Evolutionary conservation across 257 asterid species (phyloP).

Genomic region (Solanum etuberosum): DNA sequence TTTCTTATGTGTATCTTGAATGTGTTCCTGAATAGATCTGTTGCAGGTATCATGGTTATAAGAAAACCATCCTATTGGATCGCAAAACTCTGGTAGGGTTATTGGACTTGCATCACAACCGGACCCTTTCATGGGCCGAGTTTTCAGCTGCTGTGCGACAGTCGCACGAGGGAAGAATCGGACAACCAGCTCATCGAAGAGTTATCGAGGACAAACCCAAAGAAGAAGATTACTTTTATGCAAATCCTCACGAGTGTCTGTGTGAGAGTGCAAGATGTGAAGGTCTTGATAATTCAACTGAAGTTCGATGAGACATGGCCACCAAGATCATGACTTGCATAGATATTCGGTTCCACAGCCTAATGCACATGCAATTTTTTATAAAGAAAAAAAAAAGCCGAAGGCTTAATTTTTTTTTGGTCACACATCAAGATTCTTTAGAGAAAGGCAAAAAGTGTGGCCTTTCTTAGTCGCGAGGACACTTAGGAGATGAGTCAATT

Average conservation of each 20-base stretch:
- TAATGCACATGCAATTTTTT: neutral
- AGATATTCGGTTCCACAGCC: neutral
- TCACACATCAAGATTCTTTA: conserved; percentile 13
- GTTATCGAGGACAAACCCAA: conserved; percentile 58
- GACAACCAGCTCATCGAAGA: conserved; percentile 52
- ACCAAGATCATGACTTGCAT: neutral
- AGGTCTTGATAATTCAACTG: conserved; percentile 29
- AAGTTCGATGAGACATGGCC: conserved; percentile 7
- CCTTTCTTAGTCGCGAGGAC: neutral
- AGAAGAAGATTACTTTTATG: conserved; percentile 82
- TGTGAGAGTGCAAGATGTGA: conserved; percentile 37
- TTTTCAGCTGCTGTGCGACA: conserved; percentile 42
- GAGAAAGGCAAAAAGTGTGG: conserved; percentile 13
- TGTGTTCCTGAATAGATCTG: neutral
- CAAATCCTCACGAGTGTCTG: conserved; percentile 82
- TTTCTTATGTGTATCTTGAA: neutral
- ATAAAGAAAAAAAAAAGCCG: neutral
- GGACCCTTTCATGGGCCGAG: conserved; percentile 57
- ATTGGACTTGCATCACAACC: conserved; percentile 57
- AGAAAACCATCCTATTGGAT: conserved; percentile 63
- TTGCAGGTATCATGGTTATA: conserved; percentile 74
- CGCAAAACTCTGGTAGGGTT: conserved; percentile 59
- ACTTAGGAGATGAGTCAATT: neutral
- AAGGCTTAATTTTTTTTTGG: conserved; percentile 11
- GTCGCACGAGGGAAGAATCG: conserved; percentile 53